These are phyloP conservation scores for Stemphylium vesicarium DNA, from an alignment of 2,329 filamentous ascomycete genomes.

Conservation along the genomic window DNA sequence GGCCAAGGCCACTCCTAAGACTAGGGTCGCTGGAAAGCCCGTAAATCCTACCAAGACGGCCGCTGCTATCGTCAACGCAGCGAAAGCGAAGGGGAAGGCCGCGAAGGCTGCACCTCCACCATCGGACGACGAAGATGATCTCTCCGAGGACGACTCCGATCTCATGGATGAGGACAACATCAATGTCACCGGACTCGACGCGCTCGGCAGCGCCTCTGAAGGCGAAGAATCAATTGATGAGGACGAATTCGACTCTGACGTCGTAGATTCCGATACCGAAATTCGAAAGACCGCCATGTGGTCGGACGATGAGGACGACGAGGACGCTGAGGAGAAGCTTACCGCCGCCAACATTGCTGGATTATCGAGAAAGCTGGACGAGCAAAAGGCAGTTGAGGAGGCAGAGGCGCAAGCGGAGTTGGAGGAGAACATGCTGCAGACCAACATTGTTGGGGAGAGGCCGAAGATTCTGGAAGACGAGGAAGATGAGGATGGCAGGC, in stretches of 20 bases:
- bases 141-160: conserved; percentile 32
- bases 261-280: conserved; percentile 68
- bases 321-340: conserved; percentile 85
- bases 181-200: conserved; percentile 48
- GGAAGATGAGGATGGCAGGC: conserved; percentile 65
- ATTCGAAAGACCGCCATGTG: conserved; percentile 71
- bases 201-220: conserved; percentile 48
- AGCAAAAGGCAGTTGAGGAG: conserved; percentile 75
- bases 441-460: conserved; percentile 78
- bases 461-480: conserved; percentile 69
- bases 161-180: conserved; percentile 52
- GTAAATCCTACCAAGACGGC: conserved; percentile 39
- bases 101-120: conserved; percentile 37
- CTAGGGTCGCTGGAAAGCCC: conserved; percentile 12
- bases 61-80: conserved; percentile 50
- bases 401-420: conserved; percentile 85
- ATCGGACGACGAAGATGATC: conserved; percentile 38
- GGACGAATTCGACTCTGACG: conserved; percentile 50
- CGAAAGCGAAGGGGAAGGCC: conserved; percentile 38
- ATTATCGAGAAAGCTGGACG: conserved; percentile 82
- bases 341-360: conserved; percentile 97
- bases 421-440: conserved; percentile 84
- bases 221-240: conserved; percentile 48
- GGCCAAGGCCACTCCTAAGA: conserved; percentile 26
- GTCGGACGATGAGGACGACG: conserved; percentile 95